These are phyloP conservation scores for Zopfia rhizophila DNA, from an alignment of 2,329 filamentous ascomycete species.

Conservation along the genomic window DNA sequence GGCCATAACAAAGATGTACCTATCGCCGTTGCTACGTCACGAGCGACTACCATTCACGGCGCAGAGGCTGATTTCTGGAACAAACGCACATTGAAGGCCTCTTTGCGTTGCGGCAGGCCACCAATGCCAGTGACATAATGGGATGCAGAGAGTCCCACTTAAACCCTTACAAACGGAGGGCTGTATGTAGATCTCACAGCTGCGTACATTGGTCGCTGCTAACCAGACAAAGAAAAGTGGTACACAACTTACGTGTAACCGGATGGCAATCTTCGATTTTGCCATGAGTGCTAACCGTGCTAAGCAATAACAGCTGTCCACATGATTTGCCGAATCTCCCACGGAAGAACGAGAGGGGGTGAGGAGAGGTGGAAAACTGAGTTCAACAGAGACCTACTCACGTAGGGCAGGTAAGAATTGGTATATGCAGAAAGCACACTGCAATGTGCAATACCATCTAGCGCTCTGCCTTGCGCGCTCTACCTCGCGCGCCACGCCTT, in stretches of 20 bases:
- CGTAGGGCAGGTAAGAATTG: too few relatives aligned
- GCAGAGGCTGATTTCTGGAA: background rate
- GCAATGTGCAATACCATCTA: too few relatives aligned
- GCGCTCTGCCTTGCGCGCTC: too few relatives aligned
- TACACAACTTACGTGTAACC: constrained; percentile 19
- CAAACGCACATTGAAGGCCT: too few relatives aligned
- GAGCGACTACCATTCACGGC: background rate
- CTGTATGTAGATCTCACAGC: constrained; percentile 8
- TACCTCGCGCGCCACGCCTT: too few relatives aligned
- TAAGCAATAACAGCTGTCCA: constrained; percentile 8
- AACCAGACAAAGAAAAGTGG: constrained; percentile 19
- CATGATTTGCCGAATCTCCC: constrained; percentile 6
- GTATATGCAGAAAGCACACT: background rate
- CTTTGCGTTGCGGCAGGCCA: too few relatives aligned
- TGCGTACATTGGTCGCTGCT: constrained; percentile 15
- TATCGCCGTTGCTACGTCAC: background rate
- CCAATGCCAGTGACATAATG: background rate
- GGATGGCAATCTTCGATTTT: constrained; percentile 8
- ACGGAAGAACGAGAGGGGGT: too few relatives aligned
- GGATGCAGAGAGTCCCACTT: background rate
- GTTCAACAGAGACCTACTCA: too few relatives aligned
- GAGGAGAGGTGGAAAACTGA: too few relatives aligned
- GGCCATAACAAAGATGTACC: background rate
- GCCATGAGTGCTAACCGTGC: constrained; percentile 4
- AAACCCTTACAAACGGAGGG: background rate